phyloP scores from a whole-genome alignment of 192 early-diverging fungal genomes.

The Lobosporangium transversale region DNA sequence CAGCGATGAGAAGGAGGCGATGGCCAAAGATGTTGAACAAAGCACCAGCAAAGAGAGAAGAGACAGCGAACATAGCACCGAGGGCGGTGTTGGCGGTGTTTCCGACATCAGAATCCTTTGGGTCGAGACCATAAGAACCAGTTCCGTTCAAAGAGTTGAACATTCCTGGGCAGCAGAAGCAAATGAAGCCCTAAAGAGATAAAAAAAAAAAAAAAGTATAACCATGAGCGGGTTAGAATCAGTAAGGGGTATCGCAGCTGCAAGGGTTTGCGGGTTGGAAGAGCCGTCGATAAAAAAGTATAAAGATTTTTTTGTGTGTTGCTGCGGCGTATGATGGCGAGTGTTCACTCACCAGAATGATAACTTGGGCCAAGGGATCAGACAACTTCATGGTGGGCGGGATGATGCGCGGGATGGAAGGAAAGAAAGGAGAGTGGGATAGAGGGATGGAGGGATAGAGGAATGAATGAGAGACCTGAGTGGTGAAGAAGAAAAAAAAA shows the following conservation, averaged over 20 bases:
- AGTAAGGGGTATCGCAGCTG: too few relatives aligned
- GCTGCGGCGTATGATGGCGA: too few relatives aligned
- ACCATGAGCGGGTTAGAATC: too few relatives aligned
- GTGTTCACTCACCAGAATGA: conserved; percentile 36
- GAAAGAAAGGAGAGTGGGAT: conserved; percentile 3
- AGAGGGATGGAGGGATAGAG: not conserved
- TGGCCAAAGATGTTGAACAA: conserved; percentile 84
- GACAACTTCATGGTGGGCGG: conserved; percentile 8
- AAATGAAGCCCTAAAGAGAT: conserved; percentile 67
- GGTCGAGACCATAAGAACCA: conserved; percentile 30
- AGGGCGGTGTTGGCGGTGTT: conserved; percentile 80
- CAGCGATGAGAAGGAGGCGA: conserved; percentile 69
- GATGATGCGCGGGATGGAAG: conserved; percentile 2
- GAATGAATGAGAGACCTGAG: conserved; percentile 20
- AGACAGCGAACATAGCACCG: conserved; percentile 77
- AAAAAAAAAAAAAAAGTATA: too few relatives aligned
- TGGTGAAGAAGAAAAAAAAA: conserved; percentile 14
- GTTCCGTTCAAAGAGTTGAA: conserved; percentile 67
- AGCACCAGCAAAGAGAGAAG: conserved; percentile 78
- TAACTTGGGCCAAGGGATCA: conserved; percentile 47
- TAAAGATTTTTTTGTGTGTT: too few relatives aligned
- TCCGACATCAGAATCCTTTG: conserved; percentile 59
- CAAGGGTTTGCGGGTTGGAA: too few relatives aligned
- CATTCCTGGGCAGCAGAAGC: conserved; percentile 85
- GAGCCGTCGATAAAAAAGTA: too few relatives aligned